These are phyloP conservation scores for Leishmania amazonensis DNA, from an alignment of 208 protist genomes.

Conservation along the genomic window DNA sequence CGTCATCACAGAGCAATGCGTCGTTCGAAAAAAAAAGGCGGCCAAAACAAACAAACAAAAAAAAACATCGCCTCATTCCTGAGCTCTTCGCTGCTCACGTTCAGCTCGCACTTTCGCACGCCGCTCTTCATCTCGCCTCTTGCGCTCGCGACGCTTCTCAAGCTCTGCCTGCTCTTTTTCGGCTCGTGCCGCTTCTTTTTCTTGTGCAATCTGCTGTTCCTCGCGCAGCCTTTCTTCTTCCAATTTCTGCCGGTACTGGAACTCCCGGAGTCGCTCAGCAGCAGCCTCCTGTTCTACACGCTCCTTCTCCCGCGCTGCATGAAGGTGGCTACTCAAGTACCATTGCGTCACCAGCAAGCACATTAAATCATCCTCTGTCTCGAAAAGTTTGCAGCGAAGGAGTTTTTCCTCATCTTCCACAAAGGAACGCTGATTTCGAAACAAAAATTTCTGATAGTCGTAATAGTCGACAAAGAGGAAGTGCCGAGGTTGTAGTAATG, in stretches of 20 bases:
- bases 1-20: background rate
- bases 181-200: constrained; percentile 27
- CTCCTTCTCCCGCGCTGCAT: constrained; percentile 9
- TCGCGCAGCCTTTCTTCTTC: constrained; percentile 37
- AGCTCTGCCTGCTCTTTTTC: constrained; percentile 53
- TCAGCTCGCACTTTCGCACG: constrained; percentile 32
- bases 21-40: background rate
- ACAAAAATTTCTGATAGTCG: constrained; percentile 53
- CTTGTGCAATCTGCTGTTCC: constrained; percentile 29
- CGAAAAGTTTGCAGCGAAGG: constrained; percentile 34
- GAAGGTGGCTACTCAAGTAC: constrained; percentile 7
- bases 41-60: background rate
- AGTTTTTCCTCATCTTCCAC: constrained; percentile 42
- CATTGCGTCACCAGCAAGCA: constrained; percentile 21
- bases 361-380: constrained; percentile 29
- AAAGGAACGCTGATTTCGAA: constrained; percentile 36
- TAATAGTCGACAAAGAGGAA: constrained; percentile 70
- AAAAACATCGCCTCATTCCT: background rate
- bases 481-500: constrained; percentile 37
- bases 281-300: constrained; percentile 5
- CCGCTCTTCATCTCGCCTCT: constrained; percentile 58
- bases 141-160: constrained; percentile 58
- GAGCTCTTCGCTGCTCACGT: constrained; percentile 28
- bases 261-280: constrained; percentile 6
- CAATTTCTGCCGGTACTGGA: constrained; percentile 36